phyloP scores from a whole-genome alignment of 2,329 filamentous ascomycete genomes.

The Monosporascus sp. region DNA sequence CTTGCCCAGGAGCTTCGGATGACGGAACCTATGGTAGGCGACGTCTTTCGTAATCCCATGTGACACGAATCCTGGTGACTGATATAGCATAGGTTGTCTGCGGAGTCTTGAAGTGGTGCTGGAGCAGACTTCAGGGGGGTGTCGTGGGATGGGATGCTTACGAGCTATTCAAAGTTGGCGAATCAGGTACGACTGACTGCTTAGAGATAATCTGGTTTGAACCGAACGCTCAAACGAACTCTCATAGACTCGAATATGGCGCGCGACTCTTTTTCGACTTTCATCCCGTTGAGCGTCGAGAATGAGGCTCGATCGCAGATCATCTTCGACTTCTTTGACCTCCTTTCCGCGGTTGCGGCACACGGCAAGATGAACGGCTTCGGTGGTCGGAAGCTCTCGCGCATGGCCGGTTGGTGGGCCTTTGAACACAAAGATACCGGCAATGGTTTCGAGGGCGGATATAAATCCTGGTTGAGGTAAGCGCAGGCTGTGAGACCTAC shows the following conservation, averaged over 20 bases:
- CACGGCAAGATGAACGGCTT: constrained; percentile 92
- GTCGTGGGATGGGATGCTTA: constrained; percentile 97
- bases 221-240: constrained; percentile 5
- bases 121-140: constrained; percentile 85
- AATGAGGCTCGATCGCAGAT: constrained; percentile 81
- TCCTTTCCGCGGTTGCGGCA: constrained; percentile 84
- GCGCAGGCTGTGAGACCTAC: constrained; percentile 20
- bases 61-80: constrained; percentile 20
- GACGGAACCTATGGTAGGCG: constrained; percentile 83
- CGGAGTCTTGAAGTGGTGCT: constrained; percentile 97
- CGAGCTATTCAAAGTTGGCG: constrained; percentile 90
- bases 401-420: constrained; percentile 97
- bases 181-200: constrained; percentile 62
- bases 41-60: constrained; percentile 2
- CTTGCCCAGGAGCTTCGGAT: constrained; percentile 84
- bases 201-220: not conserved
- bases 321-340: constrained; percentile 94
- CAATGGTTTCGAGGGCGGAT: constrained; percentile 91
- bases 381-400: constrained; percentile 86
- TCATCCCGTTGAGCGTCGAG: constrained; percentile 90
- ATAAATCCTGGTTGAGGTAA: constrained; percentile 80
- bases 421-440: constrained; percentile 86
- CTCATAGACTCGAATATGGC: constrained; percentile 80
- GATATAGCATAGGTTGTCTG: constrained; percentile 66
- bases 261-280: constrained; percentile 90